phyloP scores from a whole-genome alignment of 495 filamentous ascomycete genomes.

The Aspergillus egyptiacus region DNA sequence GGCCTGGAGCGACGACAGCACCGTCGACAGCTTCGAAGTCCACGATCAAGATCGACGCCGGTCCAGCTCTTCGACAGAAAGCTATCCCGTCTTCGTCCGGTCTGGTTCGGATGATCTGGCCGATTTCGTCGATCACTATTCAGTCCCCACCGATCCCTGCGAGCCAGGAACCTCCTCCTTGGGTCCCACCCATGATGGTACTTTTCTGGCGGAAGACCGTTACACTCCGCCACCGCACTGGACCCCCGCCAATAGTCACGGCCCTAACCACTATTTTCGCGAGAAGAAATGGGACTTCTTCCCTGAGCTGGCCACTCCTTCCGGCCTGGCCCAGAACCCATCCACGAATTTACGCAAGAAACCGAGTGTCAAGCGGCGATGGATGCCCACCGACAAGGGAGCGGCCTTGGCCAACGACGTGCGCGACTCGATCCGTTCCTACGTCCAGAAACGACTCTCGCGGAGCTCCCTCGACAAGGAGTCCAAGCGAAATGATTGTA shows the following conservation, averaged over 20 bases:
- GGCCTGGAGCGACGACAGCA: constrained; percentile 33
- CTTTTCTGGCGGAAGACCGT: constrained; percentile 25
- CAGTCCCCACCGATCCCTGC: constrained; percentile 11
- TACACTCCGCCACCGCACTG: constrained; percentile 24
- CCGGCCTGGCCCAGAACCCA: constrained; percentile 19
- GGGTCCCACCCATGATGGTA: constrained; percentile 11
- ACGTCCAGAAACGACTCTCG: constrained; percentile 30
- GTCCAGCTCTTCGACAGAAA: constrained; percentile 27
- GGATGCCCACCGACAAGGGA: constrained; percentile 23
- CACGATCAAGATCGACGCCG: constrained; percentile 20
- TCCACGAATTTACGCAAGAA: constrained; percentile 22
- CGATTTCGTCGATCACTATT: constrained; percentile 22
- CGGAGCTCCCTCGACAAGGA: constrained; percentile 21
- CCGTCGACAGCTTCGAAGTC: constrained; percentile 21
- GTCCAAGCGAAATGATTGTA: constrained; percentile 12
- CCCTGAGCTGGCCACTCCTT: constrained; percentile 37
- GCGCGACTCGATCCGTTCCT: constrained; percentile 36
- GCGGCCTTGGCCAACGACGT: constrained; percentile 26
- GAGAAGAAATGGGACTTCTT: constrained; percentile 49
- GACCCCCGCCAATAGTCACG: constrained; percentile 18
- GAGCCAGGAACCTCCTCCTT: constrained; percentile 13
- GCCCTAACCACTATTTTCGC: constrained; percentile 42
- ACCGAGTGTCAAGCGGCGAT: constrained; percentile 18
- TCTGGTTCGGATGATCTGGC: constrained; percentile 31
- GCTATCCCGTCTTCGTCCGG: constrained; percentile 37